These are phyloP conservation scores for Paraconiothyrium brasiliense DNA, from an alignment of 2,329 filamentous ascomycete genomes.

Conservation along the genomic window DNA sequence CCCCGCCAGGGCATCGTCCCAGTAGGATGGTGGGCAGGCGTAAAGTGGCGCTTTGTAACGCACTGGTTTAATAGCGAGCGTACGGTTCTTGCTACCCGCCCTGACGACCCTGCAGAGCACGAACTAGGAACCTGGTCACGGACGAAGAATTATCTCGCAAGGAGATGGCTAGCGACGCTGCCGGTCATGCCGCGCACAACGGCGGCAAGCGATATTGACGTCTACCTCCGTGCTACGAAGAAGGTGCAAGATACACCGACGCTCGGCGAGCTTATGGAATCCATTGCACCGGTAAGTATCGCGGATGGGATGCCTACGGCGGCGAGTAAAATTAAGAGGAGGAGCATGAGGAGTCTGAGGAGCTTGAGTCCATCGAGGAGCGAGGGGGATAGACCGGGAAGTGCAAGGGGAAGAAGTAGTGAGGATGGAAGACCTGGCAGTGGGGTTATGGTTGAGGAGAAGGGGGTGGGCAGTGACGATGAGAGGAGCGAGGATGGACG, in stretches of 20 bases:
- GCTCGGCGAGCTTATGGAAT: slow-evolving; percentile 44
- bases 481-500: slow-evolving; percentile 44
- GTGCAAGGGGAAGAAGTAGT: slow-evolving; percentile 16
- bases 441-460: slow-evolving; percentile 55
- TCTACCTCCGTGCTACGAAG: neutral
- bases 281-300: slow-evolving; percentile 48
- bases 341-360: slow-evolving; percentile 33
- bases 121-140: slow-evolving; percentile 52
- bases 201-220: neutral
- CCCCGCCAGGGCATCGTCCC: slow-evolving; percentile 55
- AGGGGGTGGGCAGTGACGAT: slow-evolving; percentile 44
- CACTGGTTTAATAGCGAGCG: slow-evolving; percentile 57
- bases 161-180: slow-evolving; percentile 54
- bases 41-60: slow-evolving; percentile 61
- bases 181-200: slow-evolving; percentile 28
- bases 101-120: slow-evolving; percentile 44
- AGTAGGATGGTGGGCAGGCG: slow-evolving; percentile 44
- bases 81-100: slow-evolving; percentile 46
- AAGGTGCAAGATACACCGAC: slow-evolving; percentile 33
- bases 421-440: slow-evolving; percentile 39
- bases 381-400: neutral
- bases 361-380: slow-evolving; percentile 43
- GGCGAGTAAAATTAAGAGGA: slow-evolving; percentile 34
- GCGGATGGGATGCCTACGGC: slow-evolving; percentile 50
- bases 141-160: slow-evolving; percentile 51